A percentile compares a stretch with the other conserved stretches of the same genome.
Conservation (phyloP, 2,329 filamentous ascomycete species). For the Mycosphaerella sp. region DNA sequence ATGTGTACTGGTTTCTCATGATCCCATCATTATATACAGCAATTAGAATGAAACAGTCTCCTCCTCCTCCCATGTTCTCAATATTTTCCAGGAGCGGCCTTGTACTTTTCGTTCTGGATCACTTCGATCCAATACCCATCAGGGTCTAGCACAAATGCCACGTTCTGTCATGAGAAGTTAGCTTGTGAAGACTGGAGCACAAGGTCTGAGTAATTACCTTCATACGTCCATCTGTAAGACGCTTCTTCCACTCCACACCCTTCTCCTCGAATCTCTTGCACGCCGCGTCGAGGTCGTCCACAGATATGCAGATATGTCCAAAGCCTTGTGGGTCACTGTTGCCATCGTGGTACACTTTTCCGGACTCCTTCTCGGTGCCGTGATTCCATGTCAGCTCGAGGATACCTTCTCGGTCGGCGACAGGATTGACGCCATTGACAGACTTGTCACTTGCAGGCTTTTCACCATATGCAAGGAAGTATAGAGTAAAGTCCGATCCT, state of each 20-base stretch:
- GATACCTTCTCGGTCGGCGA: constrained; percentile 69
- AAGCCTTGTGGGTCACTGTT: constrained; percentile 91
- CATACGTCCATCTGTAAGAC: constrained; percentile 82
- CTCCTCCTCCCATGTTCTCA: constrained; percentile 1
- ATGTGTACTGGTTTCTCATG: too few species aligned
- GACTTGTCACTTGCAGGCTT: constrained; percentile 44
- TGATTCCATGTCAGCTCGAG: constrained; percentile 86
- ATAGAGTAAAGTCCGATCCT: constrained; percentile 74
- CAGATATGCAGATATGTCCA: constrained; percentile 81
- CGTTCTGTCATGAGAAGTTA: constrained; percentile 27
- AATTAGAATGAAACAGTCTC: too few species aligned
- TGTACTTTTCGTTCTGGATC: constrained; percentile 22
- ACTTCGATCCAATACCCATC: constrained; percentile 23
- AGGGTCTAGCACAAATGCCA: constrained; percentile 73
- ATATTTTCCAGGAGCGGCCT: constrained; percentile 18
- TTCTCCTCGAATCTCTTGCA: constrained; percentile 79
- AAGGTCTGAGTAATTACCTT: not conserved
- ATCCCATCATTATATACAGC: too few species aligned
- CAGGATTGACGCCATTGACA: constrained; percentile 52
- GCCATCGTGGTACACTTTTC: constrained; percentile 78
- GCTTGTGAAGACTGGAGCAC: not conserved
- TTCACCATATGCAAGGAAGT: constrained; percentile 75
- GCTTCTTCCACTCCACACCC: constrained; percentile 88
- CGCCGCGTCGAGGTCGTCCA: constrained; percentile 83
- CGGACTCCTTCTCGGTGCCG: constrained; percentile 75